Conservation (phyloP, 192 early-diverging fungal genomes). For the Umbelopsis sp. region DNA sequence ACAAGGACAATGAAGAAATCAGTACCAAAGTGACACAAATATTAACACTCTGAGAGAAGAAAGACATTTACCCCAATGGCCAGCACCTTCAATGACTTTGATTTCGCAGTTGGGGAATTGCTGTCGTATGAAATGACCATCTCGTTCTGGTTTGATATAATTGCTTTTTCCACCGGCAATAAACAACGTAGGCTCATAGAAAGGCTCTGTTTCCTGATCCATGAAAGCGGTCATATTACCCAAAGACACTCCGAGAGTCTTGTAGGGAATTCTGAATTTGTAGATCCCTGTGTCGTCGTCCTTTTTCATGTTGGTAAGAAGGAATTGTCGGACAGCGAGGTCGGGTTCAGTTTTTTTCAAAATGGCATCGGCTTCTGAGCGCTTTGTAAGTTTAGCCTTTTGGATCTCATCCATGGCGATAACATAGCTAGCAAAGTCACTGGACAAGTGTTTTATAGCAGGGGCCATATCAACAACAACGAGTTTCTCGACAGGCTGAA, state of each 20-base stretch:
- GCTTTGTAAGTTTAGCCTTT: conserved; percentile 42
- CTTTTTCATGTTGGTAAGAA: conserved; percentile 90
- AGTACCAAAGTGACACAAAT: neutral
- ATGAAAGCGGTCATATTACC: conserved; percentile 53
- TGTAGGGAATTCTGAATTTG: conserved; percentile 74
- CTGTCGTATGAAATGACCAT: conserved; percentile 55
- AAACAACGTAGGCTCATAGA: conserved; percentile 73
- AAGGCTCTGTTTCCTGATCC: conserved; percentile 42
- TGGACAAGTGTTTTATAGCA: conserved; percentile 43
- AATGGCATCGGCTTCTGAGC: conserved; percentile 62
- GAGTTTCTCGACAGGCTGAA: conserved; percentile 53
- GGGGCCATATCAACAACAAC: conserved; percentile 79
- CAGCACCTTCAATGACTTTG: conserved; percentile 68
- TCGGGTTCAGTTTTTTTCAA: conserved; percentile 54
- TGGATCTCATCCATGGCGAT: conserved; percentile 61
- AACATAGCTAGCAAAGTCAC: conserved; percentile 62
- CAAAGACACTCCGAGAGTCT: conserved; percentile 62
- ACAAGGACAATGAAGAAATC: neutral
- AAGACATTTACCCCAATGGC: conserved; percentile 80
- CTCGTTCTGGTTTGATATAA: conserved; percentile 60
- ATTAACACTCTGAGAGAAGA: too few species aligned
- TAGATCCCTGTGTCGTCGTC: conserved; percentile 42
- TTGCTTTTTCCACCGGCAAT: conserved; percentile 72
- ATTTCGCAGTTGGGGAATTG: conserved; percentile 77
- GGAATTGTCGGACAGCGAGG: conserved; percentile 70